phyloP scores from a whole-genome alignment of 768 basidiomycete genomes.

The Hydnum rufescens region DNA sequence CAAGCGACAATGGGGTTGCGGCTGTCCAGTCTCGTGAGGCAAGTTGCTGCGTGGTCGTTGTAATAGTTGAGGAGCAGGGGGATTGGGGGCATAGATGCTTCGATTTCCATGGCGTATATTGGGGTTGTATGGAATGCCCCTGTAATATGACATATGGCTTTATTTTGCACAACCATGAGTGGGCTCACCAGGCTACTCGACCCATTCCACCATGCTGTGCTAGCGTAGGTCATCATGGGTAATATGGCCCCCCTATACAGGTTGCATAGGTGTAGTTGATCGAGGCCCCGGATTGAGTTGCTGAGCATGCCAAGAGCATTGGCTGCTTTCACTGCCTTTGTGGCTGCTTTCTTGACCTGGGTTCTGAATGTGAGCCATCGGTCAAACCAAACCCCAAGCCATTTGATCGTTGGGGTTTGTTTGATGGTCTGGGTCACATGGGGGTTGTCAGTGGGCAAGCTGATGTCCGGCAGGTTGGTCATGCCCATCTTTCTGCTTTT shows the following conservation, averaged over 20 bases:
- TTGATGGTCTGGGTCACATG: background rate
- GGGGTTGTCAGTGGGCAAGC: background rate
- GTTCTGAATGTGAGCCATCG: conserved; percentile 17
- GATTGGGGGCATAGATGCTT: conserved; percentile 19
- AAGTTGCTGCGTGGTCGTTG: background rate
- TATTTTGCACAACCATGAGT: conserved; percentile 17
- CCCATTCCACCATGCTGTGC: conserved; percentile 18
- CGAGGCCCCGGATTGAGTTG: conserved; percentile 19
- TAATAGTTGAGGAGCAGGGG: conserved; percentile 3
- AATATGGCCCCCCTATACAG: conserved; percentile 18
- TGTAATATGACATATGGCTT: conserved; percentile 17
- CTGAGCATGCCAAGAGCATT: conserved; percentile 17
- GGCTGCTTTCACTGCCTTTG: conserved; percentile 15
- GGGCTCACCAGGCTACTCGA: conserved; percentile 12
- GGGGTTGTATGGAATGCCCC: conserved; percentile 20
- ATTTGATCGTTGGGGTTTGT: conserved; percentile 8
- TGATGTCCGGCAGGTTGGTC: background rate
- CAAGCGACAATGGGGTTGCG: too few species aligned
- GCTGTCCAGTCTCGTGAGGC: conserved; percentile 7
- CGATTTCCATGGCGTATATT: conserved; percentile 17
- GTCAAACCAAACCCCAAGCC: conserved; percentile 22
- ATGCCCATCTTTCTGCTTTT: background rate
- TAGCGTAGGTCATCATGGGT: conserved; percentile 20
- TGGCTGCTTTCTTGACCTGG: conserved; percentile 16
- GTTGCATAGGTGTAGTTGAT: conserved; percentile 15